phyloP scores from a whole-genome alignment of 768 basidiomycete genomes.

The Terana coerulea region DNA sequence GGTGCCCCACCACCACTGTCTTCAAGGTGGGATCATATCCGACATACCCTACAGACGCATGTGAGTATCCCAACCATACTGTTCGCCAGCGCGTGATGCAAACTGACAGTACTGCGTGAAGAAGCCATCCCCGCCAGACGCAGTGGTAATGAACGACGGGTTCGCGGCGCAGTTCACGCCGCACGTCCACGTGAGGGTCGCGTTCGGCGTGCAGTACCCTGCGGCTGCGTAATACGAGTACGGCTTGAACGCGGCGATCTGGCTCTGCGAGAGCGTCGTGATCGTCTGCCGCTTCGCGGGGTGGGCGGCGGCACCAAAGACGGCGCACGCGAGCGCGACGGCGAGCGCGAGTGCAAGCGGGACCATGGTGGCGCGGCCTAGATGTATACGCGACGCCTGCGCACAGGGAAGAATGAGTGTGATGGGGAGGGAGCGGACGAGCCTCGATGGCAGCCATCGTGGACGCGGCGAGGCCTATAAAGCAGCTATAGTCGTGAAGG shows the following conservation, averaged over 20 bases:
- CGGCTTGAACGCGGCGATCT: conserved; percentile 27
- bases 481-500: too few species aligned
- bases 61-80: neutral
- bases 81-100: neutral
- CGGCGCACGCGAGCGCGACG: neutral
- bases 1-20: conserved; percentile 34
- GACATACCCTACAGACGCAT: conserved; percentile 43
- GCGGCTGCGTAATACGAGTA: conserved; percentile 30
- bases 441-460: neutral
- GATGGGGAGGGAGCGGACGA: neutral
- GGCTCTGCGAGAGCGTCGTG: conserved; percentile 18
- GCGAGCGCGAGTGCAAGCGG: neutral
- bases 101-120: conserved; percentile 36
- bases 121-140: conserved; percentile 45
- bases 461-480: neutral
- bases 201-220: conserved; percentile 29
- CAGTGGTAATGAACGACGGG: conserved; percentile 41
- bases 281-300: conserved; percentile 16
- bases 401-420: neutral
- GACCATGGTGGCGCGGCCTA: neutral
- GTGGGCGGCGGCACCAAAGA: neutral
- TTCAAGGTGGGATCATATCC: conserved; percentile 42
- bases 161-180: conserved; percentile 43
- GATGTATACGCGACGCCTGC: neutral
- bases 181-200: conserved; percentile 26